Conservation (phyloP, 495 filamentous ascomycete genomes). For the Penicillium robsamsonii region DNA sequence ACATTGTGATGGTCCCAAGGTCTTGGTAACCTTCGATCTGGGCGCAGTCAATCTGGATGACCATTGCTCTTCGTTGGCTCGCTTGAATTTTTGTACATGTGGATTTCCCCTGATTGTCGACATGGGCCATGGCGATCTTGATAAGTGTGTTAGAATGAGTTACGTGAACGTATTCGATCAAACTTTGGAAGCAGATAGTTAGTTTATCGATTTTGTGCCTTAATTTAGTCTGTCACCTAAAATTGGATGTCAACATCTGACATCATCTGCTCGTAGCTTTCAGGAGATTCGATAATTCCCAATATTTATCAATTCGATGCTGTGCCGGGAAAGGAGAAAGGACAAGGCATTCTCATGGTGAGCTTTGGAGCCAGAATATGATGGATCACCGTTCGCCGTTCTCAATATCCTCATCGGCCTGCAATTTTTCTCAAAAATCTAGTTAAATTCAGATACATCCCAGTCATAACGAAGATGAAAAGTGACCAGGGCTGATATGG, state of each 20-base stretch:
- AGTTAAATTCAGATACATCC: neutral
- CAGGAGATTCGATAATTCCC: neutral
- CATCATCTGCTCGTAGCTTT: neutral
- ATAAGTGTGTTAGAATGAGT: neutral
- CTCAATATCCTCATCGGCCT: no score
- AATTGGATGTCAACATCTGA: neutral
- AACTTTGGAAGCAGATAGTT: neutral
- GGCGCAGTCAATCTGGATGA: neutral
- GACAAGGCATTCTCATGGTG: constrained; percentile 1
- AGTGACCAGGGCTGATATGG: neutral
- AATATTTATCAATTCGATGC: neutral
- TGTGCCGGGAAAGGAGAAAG: neutral
- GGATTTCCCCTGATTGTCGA: neutral
- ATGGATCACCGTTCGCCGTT: neutral
- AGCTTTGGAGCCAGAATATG: neutral
- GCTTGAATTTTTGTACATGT: neutral
- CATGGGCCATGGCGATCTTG: constrained; percentile 4
- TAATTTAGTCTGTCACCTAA: neutral
- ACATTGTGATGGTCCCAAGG: neutral
- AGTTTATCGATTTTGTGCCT: neutral
- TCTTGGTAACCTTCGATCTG: constrained; percentile 7
- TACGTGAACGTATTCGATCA: constrained; percentile 5
- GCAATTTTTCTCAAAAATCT: no score
- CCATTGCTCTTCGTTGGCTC: neutral
- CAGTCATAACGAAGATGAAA: neutral